Evolutionary conservation across 192 early-diverging fungal species (phyloP).

Genomic region (Radiomyces spectabilis): DNA sequence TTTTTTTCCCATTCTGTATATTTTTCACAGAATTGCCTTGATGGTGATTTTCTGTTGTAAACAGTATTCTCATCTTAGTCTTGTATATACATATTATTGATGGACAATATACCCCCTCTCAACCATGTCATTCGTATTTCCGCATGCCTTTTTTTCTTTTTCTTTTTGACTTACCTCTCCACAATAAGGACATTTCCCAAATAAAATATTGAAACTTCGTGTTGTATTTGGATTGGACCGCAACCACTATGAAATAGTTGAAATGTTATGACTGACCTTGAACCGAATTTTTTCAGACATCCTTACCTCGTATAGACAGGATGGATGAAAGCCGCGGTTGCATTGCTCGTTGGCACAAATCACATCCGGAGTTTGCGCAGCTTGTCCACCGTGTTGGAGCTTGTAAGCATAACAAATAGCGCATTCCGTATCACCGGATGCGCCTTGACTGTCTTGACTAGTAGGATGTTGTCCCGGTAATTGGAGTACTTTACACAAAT

Average conservation of each 20-base stretch:
- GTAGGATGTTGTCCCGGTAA: neutral
- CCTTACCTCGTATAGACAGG: neutral
- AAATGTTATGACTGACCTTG: too few relatives aligned
- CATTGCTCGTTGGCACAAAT: neutral
- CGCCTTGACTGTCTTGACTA: neutral
- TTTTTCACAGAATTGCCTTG: neutral
- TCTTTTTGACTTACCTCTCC: slow-evolving; percentile 4
- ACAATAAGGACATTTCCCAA: slow-evolving; percentile 3
- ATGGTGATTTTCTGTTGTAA: slow-evolving; percentile 6
- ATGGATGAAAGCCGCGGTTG: slow-evolving; percentile 1
- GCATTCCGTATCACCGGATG: neutral
- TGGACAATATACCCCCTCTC: neutral
- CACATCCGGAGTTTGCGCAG: neutral
- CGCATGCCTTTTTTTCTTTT: neutral
- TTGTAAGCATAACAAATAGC: slow-evolving; percentile 7
- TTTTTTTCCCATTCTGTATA: too few relatives aligned
- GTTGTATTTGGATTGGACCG: neutral
- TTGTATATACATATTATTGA: neutral
- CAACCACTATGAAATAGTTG: slow-evolving; percentile 4
- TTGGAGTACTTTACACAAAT: neutral
- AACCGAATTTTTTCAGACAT: neutral
- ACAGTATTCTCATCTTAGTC: neutral
- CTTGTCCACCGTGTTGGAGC: neutral
- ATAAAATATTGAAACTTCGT: slow-evolving; percentile 1
- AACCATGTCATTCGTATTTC: neutral